phyloP scores from a whole-genome alignment of 768 basidiomycete genomes.

The Mycena crocata region DNA sequence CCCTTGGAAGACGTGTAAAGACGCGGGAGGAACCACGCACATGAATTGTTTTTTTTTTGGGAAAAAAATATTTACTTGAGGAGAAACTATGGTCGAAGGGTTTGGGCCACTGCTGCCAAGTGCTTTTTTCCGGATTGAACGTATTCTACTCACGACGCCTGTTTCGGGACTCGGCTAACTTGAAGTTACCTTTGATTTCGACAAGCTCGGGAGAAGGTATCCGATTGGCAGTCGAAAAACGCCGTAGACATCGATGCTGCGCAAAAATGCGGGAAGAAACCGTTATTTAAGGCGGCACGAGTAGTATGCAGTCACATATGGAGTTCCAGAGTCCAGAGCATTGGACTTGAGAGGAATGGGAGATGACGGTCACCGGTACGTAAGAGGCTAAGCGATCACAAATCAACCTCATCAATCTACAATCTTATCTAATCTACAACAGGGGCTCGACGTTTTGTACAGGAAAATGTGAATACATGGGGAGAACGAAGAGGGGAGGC shows the following conservation, averaged over 20 bases:
- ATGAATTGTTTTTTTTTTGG: no score
- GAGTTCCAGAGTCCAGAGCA: no score
- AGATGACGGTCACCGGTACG: no score
- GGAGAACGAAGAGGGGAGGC: background rate
- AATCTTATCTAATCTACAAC: background rate
- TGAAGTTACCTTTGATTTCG: constrained; percentile 7
- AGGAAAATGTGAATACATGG: background rate
- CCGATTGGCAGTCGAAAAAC: constrained; percentile 19
- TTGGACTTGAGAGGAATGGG: no score
- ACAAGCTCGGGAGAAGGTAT: background rate
- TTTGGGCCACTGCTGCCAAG: background rate
- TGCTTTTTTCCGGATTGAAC: constrained; percentile 8
- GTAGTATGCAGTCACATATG: background rate
- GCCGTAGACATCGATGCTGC: no score
- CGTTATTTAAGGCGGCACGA: constrained; percentile 8
- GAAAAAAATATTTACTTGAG: background rate
- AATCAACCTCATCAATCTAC: background rate
- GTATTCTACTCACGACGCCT: constrained; percentile 24
- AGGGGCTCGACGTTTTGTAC: no score
- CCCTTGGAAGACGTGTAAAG: background rate
- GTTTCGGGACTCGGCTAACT: constrained; percentile 28
- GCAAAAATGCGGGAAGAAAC: background rate
- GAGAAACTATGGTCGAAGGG: background rate
- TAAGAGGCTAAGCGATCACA: no score
- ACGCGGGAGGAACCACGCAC: background rate